These are phyloP conservation scores for Globisporangium canariense DNA, from an alignment of 352 stramenopile species.

Conservation along the genomic window DNA sequence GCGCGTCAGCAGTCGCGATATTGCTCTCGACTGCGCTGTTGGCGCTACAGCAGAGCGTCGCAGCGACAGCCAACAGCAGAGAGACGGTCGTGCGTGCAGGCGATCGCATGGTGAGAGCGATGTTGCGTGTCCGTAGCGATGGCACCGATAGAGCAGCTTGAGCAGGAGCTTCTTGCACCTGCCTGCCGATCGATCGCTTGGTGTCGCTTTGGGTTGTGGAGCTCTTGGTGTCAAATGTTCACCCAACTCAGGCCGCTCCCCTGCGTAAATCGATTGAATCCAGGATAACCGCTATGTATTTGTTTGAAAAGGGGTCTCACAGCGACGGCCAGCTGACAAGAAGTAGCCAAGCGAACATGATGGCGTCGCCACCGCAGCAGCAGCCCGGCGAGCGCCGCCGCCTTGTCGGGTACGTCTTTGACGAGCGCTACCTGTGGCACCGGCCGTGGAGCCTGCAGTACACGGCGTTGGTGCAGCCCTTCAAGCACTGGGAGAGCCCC, in stretches of 20 bases:
- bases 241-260: neutral
- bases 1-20: neutral
- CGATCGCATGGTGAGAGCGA: neutral
- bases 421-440: slow-evolving; percentile 83
- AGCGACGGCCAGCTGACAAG: no score
- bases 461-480: slow-evolving; percentile 52
- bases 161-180: no score
- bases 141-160: neutral
- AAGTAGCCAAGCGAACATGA: neutral
- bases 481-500: slow-evolving; percentile 72
- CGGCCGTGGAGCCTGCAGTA: slow-evolving; percentile 48
- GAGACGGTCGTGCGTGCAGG: neutral
- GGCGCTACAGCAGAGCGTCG: neutral
- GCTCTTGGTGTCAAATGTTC: neutral
- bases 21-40: neutral
- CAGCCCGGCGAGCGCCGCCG: neutral
- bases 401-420: slow-evolving; percentile 70
- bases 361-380: no score
- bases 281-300: neutral
- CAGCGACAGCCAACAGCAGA: neutral
- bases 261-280: neutral
- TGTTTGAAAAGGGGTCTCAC: neutral
- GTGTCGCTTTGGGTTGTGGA: neutral
- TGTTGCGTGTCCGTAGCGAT: neutral
- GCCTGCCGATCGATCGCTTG: neutral